A percentile compares a stretch with the other conserved stretches of the same genome.
Conservation (phyloP, 2,329 filamentous ascomycete genomes). For the Colletotrichum zoysiae region DNA sequence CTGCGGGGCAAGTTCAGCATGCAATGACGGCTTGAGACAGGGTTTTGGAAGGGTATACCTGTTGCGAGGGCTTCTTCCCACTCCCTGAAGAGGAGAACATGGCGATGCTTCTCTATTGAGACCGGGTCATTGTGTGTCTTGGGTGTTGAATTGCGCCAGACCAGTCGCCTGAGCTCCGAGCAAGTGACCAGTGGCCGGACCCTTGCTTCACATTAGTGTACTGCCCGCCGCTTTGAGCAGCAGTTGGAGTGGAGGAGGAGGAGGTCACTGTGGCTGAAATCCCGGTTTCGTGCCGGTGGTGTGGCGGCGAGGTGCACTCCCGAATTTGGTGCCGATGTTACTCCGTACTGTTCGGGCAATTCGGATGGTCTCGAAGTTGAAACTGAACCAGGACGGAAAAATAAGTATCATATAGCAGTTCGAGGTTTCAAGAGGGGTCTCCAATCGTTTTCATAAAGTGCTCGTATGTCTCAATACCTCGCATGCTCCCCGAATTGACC, state of each 20-base stretch:
- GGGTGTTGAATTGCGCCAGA: conserved; percentile 38
- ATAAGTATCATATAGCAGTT: background rate
- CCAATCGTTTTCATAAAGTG: background rate
- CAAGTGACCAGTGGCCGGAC: conserved; percentile 42
- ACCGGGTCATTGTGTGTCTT: conserved; percentile 38
- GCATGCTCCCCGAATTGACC: background rate
- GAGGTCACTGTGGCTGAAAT: conserved; percentile 40
- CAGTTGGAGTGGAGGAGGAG: conserved; percentile 33
- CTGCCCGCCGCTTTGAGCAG: conserved; percentile 39
- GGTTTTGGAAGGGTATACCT: conserved; percentile 65
- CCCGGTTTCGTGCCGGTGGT: conserved; percentile 20
- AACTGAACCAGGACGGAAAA: background rate
- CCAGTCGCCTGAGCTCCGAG: conserved; percentile 38
- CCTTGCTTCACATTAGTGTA: conserved; percentile 42
- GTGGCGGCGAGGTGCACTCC: background rate
- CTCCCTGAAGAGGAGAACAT: conserved; percentile 76
- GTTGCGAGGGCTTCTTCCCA: conserved; percentile 78
- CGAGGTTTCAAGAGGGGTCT: background rate
- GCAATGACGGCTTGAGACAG: conserved; percentile 26
- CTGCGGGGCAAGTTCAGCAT: conserved; percentile 54
- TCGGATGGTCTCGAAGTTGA: background rate
- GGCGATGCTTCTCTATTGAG: conserved; percentile 47
- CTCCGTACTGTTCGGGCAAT: background rate
- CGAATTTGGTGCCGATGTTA: conserved; percentile 5
- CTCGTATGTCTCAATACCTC: conserved; percentile 6